Evolutionary conservation across 176 grass and related monocot species (phyloP).

Genomic region (Aegilops speltoides): DNA sequence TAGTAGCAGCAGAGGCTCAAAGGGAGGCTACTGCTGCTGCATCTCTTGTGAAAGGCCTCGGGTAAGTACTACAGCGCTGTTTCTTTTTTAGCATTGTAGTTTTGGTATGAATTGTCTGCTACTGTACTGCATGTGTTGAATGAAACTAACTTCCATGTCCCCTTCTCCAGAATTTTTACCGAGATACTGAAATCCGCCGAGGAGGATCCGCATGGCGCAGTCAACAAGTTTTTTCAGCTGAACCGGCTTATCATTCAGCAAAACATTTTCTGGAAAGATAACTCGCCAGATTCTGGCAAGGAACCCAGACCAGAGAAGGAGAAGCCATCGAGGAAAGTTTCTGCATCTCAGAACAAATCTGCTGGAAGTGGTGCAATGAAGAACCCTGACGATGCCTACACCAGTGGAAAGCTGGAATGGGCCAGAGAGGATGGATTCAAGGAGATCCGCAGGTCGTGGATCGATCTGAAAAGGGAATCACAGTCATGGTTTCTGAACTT

Average conservation of each 20-base stretch:
- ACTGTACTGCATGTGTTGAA: background rate
- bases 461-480: conserved; percentile 55
- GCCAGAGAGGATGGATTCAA: conserved; percentile 83
- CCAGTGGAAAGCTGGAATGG: conserved; percentile 72
- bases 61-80: conserved; percentile 40
- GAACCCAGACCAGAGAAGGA: conserved; percentile 55
- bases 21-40: conserved; percentile 85
- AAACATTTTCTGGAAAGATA: conserved; percentile 60
- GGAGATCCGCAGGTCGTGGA: conserved; percentile 84
- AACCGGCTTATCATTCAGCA: conserved; percentile 71
- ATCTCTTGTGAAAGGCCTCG: conserved; percentile 87
- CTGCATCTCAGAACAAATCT: conserved; percentile 42
- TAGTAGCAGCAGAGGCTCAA: conserved; percentile 89
- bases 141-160: background rate
- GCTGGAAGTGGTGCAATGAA: conserved; percentile 39
- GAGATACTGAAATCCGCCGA: conserved; percentile 61
- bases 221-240: conserved; percentile 88
- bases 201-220: conserved; percentile 60
- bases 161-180: conserved; percentile 68
- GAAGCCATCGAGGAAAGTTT: conserved; percentile 53
- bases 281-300: conserved; percentile 37
- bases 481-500: conserved; percentile 90
- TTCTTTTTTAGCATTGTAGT: background rate
- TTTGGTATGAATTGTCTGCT: background rate
- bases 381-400: conserved; percentile 36